These are phyloP conservation scores for Pyrenophora teres DNA, from an alignment of 2,329 filamentous ascomycete species.

Conservation along the genomic window DNA sequence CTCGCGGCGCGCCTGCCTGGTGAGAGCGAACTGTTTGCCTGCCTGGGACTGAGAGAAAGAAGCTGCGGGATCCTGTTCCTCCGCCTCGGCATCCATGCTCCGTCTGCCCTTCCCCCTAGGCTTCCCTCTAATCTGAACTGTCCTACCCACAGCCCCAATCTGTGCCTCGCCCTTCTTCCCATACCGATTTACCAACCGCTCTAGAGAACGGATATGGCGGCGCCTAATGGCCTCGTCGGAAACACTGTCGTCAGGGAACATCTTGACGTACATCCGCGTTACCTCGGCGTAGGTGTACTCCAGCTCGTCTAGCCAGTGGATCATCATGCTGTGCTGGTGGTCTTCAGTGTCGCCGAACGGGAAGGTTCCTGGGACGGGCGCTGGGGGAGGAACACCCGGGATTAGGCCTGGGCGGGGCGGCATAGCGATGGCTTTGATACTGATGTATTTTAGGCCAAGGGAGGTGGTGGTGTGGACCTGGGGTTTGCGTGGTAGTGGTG, in stretches of 20 bases:
- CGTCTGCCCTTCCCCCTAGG: too few relatives aligned
- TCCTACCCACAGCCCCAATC: slow-evolving; percentile 6
- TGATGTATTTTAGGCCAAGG: slow-evolving; percentile 13
- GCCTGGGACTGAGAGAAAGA: too few relatives aligned
- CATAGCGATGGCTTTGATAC: slow-evolving; percentile 22
- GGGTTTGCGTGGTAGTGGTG: not conserved
- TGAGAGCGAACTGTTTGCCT: too few relatives aligned
- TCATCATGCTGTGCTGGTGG: slow-evolving; percentile 15
- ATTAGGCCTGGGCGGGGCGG: slow-evolving; percentile 4
- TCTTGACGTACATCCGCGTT: slow-evolving; percentile 7
- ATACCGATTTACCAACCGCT: slow-evolving; percentile 14
- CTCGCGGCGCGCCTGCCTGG: not conserved
- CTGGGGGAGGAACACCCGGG: slow-evolving; percentile 6
- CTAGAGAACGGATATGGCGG: slow-evolving; percentile 12
- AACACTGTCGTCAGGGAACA: slow-evolving; percentile 10
- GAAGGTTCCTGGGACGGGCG: slow-evolving; percentile 2
- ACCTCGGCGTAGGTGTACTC: slow-evolving; percentile 14
- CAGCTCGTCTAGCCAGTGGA: slow-evolving; percentile 19
- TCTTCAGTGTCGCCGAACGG: slow-evolving; percentile 21
- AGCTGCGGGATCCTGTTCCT: too few relatives aligned
- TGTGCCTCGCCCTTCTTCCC: slow-evolving; percentile 10
- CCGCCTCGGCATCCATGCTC: too few relatives aligned
- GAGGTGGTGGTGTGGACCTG: not conserved
- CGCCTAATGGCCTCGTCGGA: slow-evolving; percentile 21
- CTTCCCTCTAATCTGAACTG: not conserved